A percentile compares a stretch with the other conserved stretches of the same genome.
Evolutionary conservation across 257 asterid species (phyloP).

Genomic region (Rubia yunnanensis): DNA sequence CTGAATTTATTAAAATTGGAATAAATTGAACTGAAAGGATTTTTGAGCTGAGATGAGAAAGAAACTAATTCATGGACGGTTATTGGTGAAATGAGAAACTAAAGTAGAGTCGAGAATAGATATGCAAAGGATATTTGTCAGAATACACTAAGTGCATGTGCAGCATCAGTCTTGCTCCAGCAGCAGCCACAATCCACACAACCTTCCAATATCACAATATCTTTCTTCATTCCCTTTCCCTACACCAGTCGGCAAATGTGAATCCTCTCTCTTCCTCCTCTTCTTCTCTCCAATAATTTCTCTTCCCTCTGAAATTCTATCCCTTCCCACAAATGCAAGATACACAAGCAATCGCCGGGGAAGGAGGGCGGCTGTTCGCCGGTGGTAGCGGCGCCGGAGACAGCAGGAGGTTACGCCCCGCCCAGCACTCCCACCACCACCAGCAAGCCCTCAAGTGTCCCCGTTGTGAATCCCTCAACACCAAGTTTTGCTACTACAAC

Average conservation of each 20-base stretch:
- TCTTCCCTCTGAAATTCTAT: too few relatives aligned
- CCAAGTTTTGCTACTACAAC: slow-evolving; percentile 82
- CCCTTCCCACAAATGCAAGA: slow-evolving; percentile 43
- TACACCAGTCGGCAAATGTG: slow-evolving; percentile 18
- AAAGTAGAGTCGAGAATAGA: slow-evolving; percentile 13
- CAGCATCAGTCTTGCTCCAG: neutral
- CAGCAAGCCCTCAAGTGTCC: slow-evolving; percentile 70
- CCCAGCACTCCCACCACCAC: slow-evolving; percentile 22
- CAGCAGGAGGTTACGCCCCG: slow-evolving; percentile 52
- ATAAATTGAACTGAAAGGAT: too few relatives aligned
- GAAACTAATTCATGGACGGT: too few relatives aligned
- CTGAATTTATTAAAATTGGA: too few relatives aligned
- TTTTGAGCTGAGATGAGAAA: too few relatives aligned
- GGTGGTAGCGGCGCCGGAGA: slow-evolving; percentile 36
- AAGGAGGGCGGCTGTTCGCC: slow-evolving; percentile 25
- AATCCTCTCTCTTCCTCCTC: neutral
- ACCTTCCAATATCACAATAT: slow-evolving; percentile 5
- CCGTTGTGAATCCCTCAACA: slow-evolving; percentile 78
- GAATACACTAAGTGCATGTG: slow-evolving; percentile 14
- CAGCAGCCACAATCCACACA: slow-evolving; percentile 3
- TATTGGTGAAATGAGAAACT: too few relatives aligned
- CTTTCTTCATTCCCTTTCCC: neutral
- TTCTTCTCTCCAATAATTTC: neutral
- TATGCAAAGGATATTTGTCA: slow-evolving; percentile 39
- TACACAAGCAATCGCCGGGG: slow-evolving; percentile 30